These are phyloP conservation scores for Plantago rigida DNA, from an alignment of 305 asterid species.

Conservation along the genomic window DNA sequence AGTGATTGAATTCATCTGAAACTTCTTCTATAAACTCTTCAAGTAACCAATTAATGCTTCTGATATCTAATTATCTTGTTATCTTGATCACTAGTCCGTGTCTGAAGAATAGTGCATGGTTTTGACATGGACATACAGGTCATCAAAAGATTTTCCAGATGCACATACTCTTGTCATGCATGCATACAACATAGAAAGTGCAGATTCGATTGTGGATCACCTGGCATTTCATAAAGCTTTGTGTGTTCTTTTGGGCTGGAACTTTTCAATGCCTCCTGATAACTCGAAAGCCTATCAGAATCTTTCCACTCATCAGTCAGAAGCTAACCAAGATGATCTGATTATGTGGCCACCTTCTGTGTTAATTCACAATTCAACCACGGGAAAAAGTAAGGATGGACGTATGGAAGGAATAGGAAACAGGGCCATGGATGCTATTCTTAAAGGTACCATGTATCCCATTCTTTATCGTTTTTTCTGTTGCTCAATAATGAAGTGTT, in stretches of 20 bases:
- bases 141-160: constrained; percentile 66
- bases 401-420: constrained; percentile 96
- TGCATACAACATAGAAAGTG: constrained; percentile 57
- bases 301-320: constrained; percentile 63
- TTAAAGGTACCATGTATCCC: constrained; percentile 64
- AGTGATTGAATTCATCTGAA: background rate
- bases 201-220: constrained; percentile 68
- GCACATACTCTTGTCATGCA: constrained; percentile 84
- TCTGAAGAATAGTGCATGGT: constrained; percentile 42
- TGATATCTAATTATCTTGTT: constrained; percentile 27
- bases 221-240: constrained; percentile 84
- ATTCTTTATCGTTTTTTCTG: constrained; percentile 27
- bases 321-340: constrained; percentile 66
- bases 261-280: constrained; percentile 66
- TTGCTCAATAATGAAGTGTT: constrained; percentile 26
- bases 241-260: constrained; percentile 95
- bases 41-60: constrained; percentile 17
- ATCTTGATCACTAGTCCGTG: constrained; percentile 28
- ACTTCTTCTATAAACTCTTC: constrained; percentile 3
- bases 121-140: constrained; percentile 75
- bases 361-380: constrained; percentile 72
- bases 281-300: constrained; percentile 76
- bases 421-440: constrained; percentile 83
- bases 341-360: constrained; percentile 96
- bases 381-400: constrained; percentile 77